Percentiles rank a stretch among this genome's conserved stretches.
Conservation (phyloP, 1,284 basidiomycete genomes). For the Microbotryum saponariae region DNA sequence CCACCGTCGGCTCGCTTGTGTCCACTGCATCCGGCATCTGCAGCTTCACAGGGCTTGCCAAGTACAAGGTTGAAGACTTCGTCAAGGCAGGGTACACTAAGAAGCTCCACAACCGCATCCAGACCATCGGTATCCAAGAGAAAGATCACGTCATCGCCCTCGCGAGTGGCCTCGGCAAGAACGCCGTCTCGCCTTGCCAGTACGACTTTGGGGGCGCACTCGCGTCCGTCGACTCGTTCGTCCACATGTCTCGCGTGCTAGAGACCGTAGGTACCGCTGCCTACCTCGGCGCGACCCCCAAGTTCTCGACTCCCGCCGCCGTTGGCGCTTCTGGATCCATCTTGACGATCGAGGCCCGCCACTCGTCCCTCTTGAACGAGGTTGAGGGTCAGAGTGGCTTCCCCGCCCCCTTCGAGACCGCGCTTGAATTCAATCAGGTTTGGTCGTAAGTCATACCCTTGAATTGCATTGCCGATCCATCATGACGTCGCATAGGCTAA, state of each 20-base stretch:
- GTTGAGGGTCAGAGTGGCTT: slow-evolving; percentile 14
- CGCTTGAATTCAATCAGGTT: slow-evolving; percentile 35
- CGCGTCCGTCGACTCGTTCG: slow-evolving; percentile 20
- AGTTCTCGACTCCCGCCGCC: slow-evolving; percentile 18
- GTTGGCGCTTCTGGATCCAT: slow-evolving; percentile 31
- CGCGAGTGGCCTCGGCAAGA: background rate
- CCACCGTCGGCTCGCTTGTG: background rate
- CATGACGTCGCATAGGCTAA: background rate
- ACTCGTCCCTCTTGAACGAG: slow-evolving; percentile 45
- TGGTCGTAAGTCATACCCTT: slow-evolving; percentile 6
- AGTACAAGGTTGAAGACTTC: background rate
- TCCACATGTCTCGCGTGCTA: slow-evolving; percentile 19
- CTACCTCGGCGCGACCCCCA: slow-evolving; percentile 11
- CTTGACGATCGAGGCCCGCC: slow-evolving; percentile 47
- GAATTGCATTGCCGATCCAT: background rate
- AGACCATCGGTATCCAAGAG: slow-evolving; percentile 5
- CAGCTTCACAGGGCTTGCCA: background rate
- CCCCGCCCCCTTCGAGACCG: slow-evolving; percentile 29
- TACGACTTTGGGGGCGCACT: background rate
- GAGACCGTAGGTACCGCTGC: slow-evolving; percentile 35
- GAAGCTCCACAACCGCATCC: slow-evolving; percentile 1
- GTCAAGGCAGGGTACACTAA: background rate
- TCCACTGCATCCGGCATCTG: too few relatives aligned
- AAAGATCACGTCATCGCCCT: background rate
- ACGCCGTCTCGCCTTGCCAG: background rate